These are phyloP conservation scores for Thalia dealbata DNA, from an alignment of 176 grass and related monocot genomes.

Conservation along the genomic window DNA sequence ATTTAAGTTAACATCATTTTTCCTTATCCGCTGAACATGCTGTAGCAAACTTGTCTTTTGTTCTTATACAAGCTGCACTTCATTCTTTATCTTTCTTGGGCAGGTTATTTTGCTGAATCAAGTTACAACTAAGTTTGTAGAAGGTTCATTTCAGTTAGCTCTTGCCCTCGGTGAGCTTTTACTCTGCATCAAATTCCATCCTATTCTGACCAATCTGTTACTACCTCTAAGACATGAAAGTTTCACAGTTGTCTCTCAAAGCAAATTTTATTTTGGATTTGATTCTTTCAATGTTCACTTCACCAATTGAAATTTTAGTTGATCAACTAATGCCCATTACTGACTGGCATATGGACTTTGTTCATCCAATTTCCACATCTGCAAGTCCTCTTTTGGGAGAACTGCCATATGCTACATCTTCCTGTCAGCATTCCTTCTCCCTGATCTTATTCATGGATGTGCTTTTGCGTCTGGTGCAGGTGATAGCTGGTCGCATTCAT, in stretches of 20 bases:
- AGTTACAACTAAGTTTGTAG: slow-evolving; percentile 88
- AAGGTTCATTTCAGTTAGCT: slow-evolving; percentile 83
- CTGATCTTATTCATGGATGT: not conserved
- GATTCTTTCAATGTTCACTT: not conserved
- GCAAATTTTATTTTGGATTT: not conserved
- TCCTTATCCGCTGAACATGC: not conserved
- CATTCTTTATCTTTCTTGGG: slow-evolving; percentile 23
- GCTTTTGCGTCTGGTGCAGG: slow-evolving; percentile 31
- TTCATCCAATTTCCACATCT: not conserved
- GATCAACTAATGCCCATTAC: not conserved
- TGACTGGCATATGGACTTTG: not conserved
- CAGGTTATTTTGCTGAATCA: slow-evolving; percentile 96
- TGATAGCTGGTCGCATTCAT: slow-evolving; percentile 92
- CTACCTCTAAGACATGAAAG: not conserved
- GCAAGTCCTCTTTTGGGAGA: not conserved
- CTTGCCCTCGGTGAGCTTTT: slow-evolving; percentile 68
- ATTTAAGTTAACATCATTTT: not conserved
- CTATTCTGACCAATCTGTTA: not conserved
- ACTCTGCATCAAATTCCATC: not conserved
- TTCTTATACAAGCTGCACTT: not conserved
- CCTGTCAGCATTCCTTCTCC: not conserved
- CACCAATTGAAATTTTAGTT: not conserved
- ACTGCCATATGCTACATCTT: not conserved
- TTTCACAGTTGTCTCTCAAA: not conserved
- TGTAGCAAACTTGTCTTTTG: not conserved